Base-by-base conservation (phyloP, 2,329 filamentous ascomycete species). In the Eutypa lata region DNA sequence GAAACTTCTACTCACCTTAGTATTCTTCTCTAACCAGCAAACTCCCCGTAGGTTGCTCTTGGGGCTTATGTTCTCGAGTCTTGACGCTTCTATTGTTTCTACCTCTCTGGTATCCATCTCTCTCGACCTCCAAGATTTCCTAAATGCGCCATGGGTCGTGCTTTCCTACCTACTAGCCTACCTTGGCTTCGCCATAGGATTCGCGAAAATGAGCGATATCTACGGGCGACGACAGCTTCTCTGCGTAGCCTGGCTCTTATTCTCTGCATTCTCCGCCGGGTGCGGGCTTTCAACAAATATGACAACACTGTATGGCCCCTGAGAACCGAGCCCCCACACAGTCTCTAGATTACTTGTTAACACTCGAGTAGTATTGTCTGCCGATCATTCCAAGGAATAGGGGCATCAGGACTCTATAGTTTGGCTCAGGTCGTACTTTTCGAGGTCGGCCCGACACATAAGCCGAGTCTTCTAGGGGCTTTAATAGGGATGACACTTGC, bases 351-450 rank as follows among this genome's bases (percentile, higher is more conserved):
- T 16, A 28, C 50, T 50, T 50, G 67, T 54, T 46, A 4, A 52
- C 19, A 43, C 22, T 50, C n/a, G 35, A 21, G 35, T 47, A 84
- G 82, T 1, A 84, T 86, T 47, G 61, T 81, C 14, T 85, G 75
- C 53, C 78, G 82, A 19, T 79, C 80, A 1, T 76, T 85, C 14
- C 82, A 85, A 53, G 82, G 82, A 4, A 75, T 85, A 43, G 83
- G 83, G 0, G 83, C 80, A 2, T 82, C 83, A 8, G 83, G 83
- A 0, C 68, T 86, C 22, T 87, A 85, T 65, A 83, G 80, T 56
- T 66, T 86, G 42, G 78, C 80, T 1, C 80, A 85, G 52, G 79
- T 83, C 49, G 75, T 77, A 13, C 71, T 85, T 1, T 73, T 83
- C 26, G 81, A 84, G 56, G 72, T 84, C 48, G 79, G 80, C 0